These are phyloP conservation scores for Capsella bursapastoris DNA, from an alignment of 345 rosid species.

Conservation along the genomic window DNA sequence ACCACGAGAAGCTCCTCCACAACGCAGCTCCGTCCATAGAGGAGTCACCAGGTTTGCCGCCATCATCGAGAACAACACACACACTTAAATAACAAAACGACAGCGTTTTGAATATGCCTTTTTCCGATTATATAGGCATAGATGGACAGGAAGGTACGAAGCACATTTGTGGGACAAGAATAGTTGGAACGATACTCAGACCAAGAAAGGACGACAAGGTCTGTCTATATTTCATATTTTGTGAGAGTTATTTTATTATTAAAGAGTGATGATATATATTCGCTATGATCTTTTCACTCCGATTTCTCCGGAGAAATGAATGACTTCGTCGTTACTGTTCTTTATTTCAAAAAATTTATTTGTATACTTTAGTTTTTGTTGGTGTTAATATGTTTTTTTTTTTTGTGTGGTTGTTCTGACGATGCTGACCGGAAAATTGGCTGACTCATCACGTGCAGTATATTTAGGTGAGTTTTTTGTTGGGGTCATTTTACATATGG, in stretches of 20 bases:
- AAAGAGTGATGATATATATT: background rate
- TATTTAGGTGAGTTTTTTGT: slow-evolving; percentile 50
- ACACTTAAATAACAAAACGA: background rate
- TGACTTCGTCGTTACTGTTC: slow-evolving; percentile 39
- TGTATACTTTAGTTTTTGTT: background rate
- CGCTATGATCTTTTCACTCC: slow-evolving; percentile 26
- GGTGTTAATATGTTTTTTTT: slow-evolving; percentile 25
- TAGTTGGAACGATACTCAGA: slow-evolving; percentile 84
- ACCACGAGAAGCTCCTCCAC: slow-evolving; percentile 87
- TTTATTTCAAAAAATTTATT: slow-evolving; percentile 27
- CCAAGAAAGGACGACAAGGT: slow-evolving; percentile 92
- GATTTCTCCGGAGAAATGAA: slow-evolving; percentile 6
- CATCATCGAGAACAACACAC: background rate
- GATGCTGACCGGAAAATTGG: slow-evolving; percentile 43
- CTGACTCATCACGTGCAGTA: slow-evolving; percentile 50
- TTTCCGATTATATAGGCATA: slow-evolving; percentile 51
- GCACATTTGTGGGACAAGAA: slow-evolving; percentile 91
- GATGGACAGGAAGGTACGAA: slow-evolving; percentile 89
- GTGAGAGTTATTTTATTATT: background rate
- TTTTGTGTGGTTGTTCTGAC: background rate
- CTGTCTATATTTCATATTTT: slow-evolving; percentile 12
- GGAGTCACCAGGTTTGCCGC: slow-evolving; percentile 77
- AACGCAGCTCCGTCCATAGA: slow-evolving; percentile 82
- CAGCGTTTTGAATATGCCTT: background rate
- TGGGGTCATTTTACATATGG: slow-evolving; percentile 42